Base-by-base conservation (phyloP, 441 rosid species). In the Iberis amara region DNA sequence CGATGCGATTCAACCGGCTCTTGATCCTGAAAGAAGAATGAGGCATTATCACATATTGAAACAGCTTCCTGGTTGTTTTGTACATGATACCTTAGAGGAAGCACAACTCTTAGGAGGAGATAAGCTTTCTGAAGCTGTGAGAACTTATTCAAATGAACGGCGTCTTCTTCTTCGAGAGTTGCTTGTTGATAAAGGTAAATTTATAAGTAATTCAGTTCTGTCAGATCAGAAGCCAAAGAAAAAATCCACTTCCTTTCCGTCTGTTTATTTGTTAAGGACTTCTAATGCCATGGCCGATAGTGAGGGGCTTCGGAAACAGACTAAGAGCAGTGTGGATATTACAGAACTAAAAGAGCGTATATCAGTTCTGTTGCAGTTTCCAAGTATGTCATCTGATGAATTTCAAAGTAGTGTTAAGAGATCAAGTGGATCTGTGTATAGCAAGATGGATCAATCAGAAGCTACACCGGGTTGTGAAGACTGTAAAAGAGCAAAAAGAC, bases 391-490 rank as follows among this genome's bases (percentile, higher is more conserved):
- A 45, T 43, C 71, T 60, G 51, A 76, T 70, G 38, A 33, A 33
- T 33, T 10, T 33, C 11, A 33, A 33, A 33, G 38, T 33, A 33
- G 35, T 31, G 35, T 31, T 31, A 31, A 31, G 35, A 8, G 82
- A 75, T 58, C 87, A 55, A 47, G 62, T 54, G 83, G 89, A 62
- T 76, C 74, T 48, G 62, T 55, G 35, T 57, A 70, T 76, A 81
- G 42, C 76, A 84, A 81, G 76, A 47, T 78, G 57, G 85, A 84
- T 64, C 56, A 60, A 11, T 41, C 64, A 18, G 97, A 88, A 73
- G 81, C 72, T 52, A 69, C 84, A 33, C 80, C 81, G 61, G 98
- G 95, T 18, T 91, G 96, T 52, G 99, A 91, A 73, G 98, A 88
- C 68, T 91, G 95, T 68, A 82, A 73, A 78, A 78, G 72, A 74